phyloP scores from a whole-genome alignment of 2,329 filamentous ascomycete species.

The Aspergillus sergii region DNA sequence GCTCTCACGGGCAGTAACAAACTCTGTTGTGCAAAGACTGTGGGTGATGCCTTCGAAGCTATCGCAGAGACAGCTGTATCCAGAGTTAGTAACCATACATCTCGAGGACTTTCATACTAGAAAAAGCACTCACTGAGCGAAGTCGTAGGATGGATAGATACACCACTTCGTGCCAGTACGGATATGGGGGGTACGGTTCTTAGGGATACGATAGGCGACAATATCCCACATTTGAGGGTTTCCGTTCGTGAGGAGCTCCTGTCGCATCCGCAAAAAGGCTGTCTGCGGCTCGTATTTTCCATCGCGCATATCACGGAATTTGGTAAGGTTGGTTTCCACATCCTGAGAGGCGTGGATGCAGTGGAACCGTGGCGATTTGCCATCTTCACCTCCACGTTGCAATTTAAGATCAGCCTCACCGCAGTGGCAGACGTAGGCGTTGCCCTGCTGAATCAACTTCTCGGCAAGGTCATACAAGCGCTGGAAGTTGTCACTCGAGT shows the following conservation, averaged over 20 bases:
- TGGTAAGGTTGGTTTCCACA: constrained; percentile 42
- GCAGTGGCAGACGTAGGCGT: constrained; percentile 85
- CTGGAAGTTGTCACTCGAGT: constrained; percentile 89
- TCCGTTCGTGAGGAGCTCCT: constrained; percentile 69
- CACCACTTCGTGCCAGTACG: constrained; percentile 82
- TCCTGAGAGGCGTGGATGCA: constrained; percentile 59
- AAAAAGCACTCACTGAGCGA: constrained; percentile 27
- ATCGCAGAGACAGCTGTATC: constrained; percentile 78
- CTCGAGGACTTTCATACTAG: not conserved
- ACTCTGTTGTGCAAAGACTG: constrained; percentile 91
- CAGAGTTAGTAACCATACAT: constrained; percentile 57
- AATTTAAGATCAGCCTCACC: constrained; percentile 77
- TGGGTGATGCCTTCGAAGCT: constrained; percentile 91
- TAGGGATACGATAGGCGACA: constrained; percentile 83
- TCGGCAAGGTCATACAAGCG: constrained; percentile 86
- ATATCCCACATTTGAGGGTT: constrained; percentile 98
- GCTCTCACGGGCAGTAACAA: constrained; percentile 78
- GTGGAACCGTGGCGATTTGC: constrained; percentile 53
- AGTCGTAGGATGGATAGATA: constrained; percentile 92
- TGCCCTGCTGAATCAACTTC: constrained; percentile 72
- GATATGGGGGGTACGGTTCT: constrained; percentile 44
- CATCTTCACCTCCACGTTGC: constrained; percentile 75
- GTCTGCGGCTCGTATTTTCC: constrained; percentile 85
- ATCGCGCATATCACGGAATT: constrained; percentile 89
- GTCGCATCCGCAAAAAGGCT: constrained; percentile 91